Conservation (phyloP, 495 filamentous ascomycete species). For the Neohortaea acidophila region DNA sequence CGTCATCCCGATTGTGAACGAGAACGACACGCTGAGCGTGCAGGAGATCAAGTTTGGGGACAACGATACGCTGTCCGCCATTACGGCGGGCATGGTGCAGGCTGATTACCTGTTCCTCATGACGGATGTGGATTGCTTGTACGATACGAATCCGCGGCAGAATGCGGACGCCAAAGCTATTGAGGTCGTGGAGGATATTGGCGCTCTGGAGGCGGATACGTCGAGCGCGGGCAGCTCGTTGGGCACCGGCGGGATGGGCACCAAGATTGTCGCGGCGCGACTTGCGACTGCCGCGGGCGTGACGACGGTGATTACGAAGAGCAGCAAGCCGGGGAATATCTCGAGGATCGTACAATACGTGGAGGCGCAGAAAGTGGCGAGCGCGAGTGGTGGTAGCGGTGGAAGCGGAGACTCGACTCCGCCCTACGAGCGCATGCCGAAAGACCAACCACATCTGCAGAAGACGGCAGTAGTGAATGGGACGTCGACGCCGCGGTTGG, state of each 20-base stretch:
- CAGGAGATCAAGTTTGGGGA: constrained; percentile 99
- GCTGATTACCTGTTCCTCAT: constrained; percentile 95
- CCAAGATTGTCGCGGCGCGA: constrained; percentile 88
- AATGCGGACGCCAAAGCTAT: constrained; percentile 77
- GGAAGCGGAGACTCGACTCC: constrained; percentile 7
- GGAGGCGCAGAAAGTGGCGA: constrained; percentile 34
- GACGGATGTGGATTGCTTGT: constrained; percentile 96
- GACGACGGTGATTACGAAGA: constrained; percentile 84
- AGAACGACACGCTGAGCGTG: constrained; percentile 93
- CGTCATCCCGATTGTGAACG: constrained; percentile 95
- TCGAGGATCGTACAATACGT: constrained; percentile 69
- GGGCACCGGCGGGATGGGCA: constrained; percentile 96
- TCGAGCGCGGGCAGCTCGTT: constrained; percentile 75
- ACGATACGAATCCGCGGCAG: constrained; percentile 82
- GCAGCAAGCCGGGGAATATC: constrained; percentile 86
- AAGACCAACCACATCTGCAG: background rate
- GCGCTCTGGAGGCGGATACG: constrained; percentile 72
- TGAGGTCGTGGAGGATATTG: constrained; percentile 82
- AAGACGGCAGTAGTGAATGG: constrained; percentile 7
- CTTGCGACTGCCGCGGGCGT: constrained; percentile 90
- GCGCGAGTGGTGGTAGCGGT: constrained; percentile 10
- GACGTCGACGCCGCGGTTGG: constrained; percentile 5
- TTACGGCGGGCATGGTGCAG: constrained; percentile 93
- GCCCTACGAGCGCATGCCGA: constrained; percentile 1
- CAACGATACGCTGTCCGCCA: constrained; percentile 92